These are phyloP conservation scores for Dryas integrifolia DNA, from an alignment of 331 rosid genomes.

Conservation along the genomic window DNA sequence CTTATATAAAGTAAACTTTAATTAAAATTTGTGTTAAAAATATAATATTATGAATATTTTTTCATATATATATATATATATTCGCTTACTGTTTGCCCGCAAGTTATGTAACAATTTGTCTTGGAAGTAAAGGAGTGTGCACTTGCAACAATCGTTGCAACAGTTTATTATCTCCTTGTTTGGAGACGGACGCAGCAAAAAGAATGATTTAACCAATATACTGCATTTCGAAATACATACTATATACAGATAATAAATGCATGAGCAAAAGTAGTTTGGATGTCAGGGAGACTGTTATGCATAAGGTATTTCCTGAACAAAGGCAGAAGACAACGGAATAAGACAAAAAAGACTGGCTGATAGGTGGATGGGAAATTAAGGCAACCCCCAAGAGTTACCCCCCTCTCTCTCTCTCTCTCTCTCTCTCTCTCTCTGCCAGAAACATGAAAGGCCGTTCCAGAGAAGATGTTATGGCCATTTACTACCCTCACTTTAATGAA, in stretches of 20 bases:
- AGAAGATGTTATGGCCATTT: conserved; percentile 46
- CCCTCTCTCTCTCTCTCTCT: background rate
- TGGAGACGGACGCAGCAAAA: conserved; percentile 25
- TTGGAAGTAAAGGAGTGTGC: too few species aligned
- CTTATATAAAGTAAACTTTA: too few species aligned
- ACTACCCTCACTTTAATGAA: conserved; percentile 24
- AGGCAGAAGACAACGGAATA: conserved; percentile 39
- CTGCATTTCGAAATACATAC: conserved; percentile 10
- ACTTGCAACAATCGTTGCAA: too few species aligned
- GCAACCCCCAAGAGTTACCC: conserved; percentile 9
- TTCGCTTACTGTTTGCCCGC: too few species aligned
- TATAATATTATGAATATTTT: too few species aligned
- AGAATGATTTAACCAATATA: conserved; percentile 16
- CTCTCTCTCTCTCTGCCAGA: conserved; percentile 23
- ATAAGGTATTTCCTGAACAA: conserved; percentile 20
- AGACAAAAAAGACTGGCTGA: conserved; percentile 32
- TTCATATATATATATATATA: too few species aligned
- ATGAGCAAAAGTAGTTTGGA: conserved; percentile 23
- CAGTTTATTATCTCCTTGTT: background rate
- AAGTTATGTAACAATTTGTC: too few species aligned
- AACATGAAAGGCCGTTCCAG: conserved; percentile 40
- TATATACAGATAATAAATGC: conserved; percentile 19
- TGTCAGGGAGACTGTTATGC: conserved; percentile 23
- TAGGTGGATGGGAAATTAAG: conserved; percentile 40
- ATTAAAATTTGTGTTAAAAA: too few species aligned